phyloP scores from a whole-genome alignment of 495 filamentous ascomycete genomes.

The Penicillium lividum region DNA sequence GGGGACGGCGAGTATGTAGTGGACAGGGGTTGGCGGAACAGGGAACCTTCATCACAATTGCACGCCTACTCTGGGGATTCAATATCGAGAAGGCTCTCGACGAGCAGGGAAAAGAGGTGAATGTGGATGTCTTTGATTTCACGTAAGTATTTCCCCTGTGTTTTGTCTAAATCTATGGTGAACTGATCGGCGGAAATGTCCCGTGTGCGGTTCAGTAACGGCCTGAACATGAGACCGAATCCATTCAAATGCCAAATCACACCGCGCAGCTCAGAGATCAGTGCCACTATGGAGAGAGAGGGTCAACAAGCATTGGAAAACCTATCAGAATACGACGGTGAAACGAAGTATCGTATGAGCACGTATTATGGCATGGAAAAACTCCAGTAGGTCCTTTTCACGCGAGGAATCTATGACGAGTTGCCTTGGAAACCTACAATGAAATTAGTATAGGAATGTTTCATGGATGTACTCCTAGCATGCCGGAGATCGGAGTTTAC shows the following conservation, averaged over 20 bases:
- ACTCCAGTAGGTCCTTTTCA: constrained; percentile 10
- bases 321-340: constrained; percentile 57
- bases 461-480: not conserved
- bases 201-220: constrained; percentile 27
- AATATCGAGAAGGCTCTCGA: constrained; percentile 44
- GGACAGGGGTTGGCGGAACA: constrained; percentile 47
- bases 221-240: constrained; percentile 40
- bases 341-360: constrained; percentile 58
- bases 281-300: constrained; percentile 53
- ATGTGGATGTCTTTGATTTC: constrained; percentile 46
- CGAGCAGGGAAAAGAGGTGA: constrained; percentile 48
- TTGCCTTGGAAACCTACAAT: not conserved
- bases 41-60: constrained; percentile 33
- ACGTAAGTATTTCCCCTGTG: constrained; percentile 33
- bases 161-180: not conserved
- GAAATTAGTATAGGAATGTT: not conserved
- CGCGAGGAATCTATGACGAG: not conserved
- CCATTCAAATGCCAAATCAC: constrained; percentile 40
- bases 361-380: constrained; percentile 48
- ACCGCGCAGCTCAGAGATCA: constrained; percentile 46
- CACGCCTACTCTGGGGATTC: constrained; percentile 23
- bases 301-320: constrained; percentile 54
- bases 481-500: not conserved
- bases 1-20: constrained; percentile 34
- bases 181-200: constrained; percentile 10